Base-by-base conservation (phyloP, 1,139 yeast genomes). In the Lodderomyces metapsilosis region DNA sequence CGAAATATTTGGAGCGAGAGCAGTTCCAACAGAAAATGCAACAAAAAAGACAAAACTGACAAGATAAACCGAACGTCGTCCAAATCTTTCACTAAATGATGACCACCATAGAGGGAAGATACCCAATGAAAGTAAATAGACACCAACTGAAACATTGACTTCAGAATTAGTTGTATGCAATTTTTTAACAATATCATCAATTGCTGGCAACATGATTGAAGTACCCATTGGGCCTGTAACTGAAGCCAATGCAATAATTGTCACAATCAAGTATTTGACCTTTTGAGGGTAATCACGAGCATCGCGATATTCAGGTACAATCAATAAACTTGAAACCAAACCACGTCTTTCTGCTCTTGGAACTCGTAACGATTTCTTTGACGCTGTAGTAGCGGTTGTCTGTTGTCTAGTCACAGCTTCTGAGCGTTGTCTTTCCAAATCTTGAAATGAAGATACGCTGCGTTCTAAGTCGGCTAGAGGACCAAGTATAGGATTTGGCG, bases 151-250 rank as follows among this genome's bases (percentile, higher is more conserved):
- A 12, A 88, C 72, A 54, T 87, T 88, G 25, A 87, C 89, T 48
- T 78, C 68, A 20, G 81, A 66, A 1, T 72, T 74, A 4, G 77
- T 56, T 0, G 95, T 83, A 39, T 82, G 38, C 25, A 87, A 66
- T 21, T 78, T 79, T 0, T 47, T 45, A 4, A 76, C 75, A 33
- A 88, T 75, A 44, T 81, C 78, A 37, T 77, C 76, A 36, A 87
- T 77, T 0, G 94, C 94, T 0, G 96, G 96, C 40, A 86, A 74
- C 59, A 88, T 71, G 45, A 88, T 85, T 1, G 92, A 82, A 1
- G 95, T 84, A n/a, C 95, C 95, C 91, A 88, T 84, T 8, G 96
- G 96, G 0, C 95, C 96, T 39, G 86, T 75, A 57, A 84, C 68
- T 2, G 91, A 87, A 4, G 92, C 89, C 46, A 78, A 67, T 0